These are phyloP conservation scores for Colletotrichum australisinense DNA, from an alignment of 2,329 filamentous ascomycete genomes.

Conservation along the genomic window DNA sequence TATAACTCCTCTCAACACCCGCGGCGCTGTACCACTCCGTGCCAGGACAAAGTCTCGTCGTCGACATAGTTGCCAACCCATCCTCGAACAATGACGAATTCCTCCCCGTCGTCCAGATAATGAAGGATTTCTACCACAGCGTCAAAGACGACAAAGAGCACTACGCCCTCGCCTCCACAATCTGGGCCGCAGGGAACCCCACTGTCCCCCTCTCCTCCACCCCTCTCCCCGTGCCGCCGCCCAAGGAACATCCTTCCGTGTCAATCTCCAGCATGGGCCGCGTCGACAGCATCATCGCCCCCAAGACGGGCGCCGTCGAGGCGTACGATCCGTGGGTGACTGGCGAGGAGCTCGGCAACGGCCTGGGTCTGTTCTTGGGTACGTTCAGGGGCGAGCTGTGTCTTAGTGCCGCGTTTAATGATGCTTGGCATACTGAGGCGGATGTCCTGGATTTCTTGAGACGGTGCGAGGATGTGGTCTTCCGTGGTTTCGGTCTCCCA, in stretches of 20 bases:
- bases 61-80: slow-evolving; percentile 39
- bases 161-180: slow-evolving; percentile 39
- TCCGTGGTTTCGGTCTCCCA: not conserved
- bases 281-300: slow-evolving; percentile 48
- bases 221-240: slow-evolving; percentile 39
- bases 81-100: slow-evolving; percentile 39
- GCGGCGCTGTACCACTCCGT: slow-evolving; percentile 46
- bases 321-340: slow-evolving; percentile 55
- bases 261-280: slow-evolving; percentile 49
- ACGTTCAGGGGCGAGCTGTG: slow-evolving; percentile 49
- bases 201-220: slow-evolving; percentile 17
- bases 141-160: slow-evolving; percentile 46
- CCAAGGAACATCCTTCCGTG: slow-evolving; percentile 41
- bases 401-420: slow-evolving; percentile 54
- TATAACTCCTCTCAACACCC: slow-evolving; percentile 41
- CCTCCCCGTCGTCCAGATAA: slow-evolving; percentile 36
- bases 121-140: slow-evolving; percentile 42
- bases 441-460: slow-evolving; percentile 39
- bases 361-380: slow-evolving; percentile 52
- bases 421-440: slow-evolving; percentile 51
- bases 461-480: slow-evolving; percentile 31
- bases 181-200: slow-evolving; percentile 39
- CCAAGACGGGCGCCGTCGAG: slow-evolving; percentile 41
- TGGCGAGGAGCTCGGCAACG: slow-evolving; percentile 55
- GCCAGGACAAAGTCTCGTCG: slow-evolving; percentile 39